These are phyloP conservation scores for Didymosphaeria variabile DNA, from an alignment of 2,329 filamentous ascomycete species.

Conservation along the genomic window DNA sequence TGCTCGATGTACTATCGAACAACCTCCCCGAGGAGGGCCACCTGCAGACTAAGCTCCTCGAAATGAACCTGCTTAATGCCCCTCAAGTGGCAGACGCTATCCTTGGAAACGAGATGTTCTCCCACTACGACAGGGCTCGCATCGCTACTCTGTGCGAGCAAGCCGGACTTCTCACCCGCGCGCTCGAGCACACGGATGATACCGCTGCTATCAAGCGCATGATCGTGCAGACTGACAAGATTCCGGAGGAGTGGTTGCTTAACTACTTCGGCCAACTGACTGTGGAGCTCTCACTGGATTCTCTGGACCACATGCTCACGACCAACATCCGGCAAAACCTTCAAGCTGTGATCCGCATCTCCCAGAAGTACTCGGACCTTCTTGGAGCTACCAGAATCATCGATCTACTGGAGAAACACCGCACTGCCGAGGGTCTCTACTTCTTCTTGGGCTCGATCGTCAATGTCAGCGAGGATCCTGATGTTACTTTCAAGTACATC, in stretches of 20 bases:
- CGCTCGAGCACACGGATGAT: slow-evolving; percentile 94
- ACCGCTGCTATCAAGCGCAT: slow-evolving; percentile 89
- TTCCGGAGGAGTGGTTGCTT: slow-evolving; percentile 90
- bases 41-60: slow-evolving; percentile 90
- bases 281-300: slow-evolving; percentile 93
- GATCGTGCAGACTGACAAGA: slow-evolving; percentile 83
- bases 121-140: slow-evolving; percentile 90
- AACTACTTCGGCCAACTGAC: slow-evolving; percentile 94
- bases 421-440: slow-evolving; percentile 95
- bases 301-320: slow-evolving; percentile 95
- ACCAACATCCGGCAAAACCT: slow-evolving; percentile 96
- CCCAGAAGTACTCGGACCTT: slow-evolving; percentile 97
- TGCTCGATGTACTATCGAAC: slow-evolving; percentile 92
- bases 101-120: slow-evolving; percentile 97
- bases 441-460: slow-evolving; percentile 98
- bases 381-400: slow-evolving; percentile 88
- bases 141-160: slow-evolving; percentile 93
- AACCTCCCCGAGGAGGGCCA: slow-evolving; percentile 94
- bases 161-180: slow-evolving; percentile 75
- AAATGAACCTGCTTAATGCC: slow-evolving; percentile 98
- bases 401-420: slow-evolving; percentile 96
- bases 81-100: slow-evolving; percentile 98
- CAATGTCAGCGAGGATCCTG: slow-evolving; percentile 92
- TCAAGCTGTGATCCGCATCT: slow-evolving; percentile 91
- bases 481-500: slow-evolving; percentile 99